These are phyloP conservation scores for Ziziphus jujuba DNA, from an alignment of 306 rosid genomes.

Conservation along the genomic window DNA sequence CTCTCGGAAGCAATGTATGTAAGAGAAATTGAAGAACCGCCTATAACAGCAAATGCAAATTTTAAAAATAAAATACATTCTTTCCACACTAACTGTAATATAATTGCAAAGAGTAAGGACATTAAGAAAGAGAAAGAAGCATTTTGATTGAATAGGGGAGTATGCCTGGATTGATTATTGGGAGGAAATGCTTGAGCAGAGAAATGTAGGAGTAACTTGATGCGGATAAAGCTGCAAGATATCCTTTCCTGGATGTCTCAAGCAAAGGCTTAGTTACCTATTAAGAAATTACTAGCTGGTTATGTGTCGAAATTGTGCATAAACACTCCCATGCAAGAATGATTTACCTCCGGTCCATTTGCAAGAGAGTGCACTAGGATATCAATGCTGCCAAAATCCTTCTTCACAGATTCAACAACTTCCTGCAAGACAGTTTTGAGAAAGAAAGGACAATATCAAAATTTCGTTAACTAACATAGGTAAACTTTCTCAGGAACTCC, in stretches of 20 bases:
- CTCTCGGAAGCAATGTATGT: slow-evolving; percentile 94
- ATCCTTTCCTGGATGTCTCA: slow-evolving; percentile 97
- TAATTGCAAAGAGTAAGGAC: not conserved
- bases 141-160: not conserved
- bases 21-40: slow-evolving; percentile 93
- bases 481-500: not conserved
- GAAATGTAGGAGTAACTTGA: slow-evolving; percentile 96
- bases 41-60: slow-evolving; percentile 38
- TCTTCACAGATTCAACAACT: slow-evolving; percentile 84
- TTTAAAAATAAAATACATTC: not conserved
- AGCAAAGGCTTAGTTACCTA: slow-evolving; percentile 87
- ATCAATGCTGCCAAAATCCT: slow-evolving; percentile 94
- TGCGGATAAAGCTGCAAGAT: slow-evolving; percentile 95
- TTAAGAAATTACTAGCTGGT: slow-evolving; percentile 21
- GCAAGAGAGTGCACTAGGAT: slow-evolving; percentile 99
- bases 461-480: not conserved
- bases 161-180: slow-evolving; percentile 83
- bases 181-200: slow-evolving; percentile 85
- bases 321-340: slow-evolving; percentile 8
- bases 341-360: slow-evolving; percentile 96
- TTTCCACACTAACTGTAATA: not conserved
- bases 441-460: slow-evolving; percentile 10
- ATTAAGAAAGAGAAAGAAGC: slow-evolving; percentile 18
- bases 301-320: slow-evolving; percentile 9
- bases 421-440: slow-evolving; percentile 56